phyloP scores from a whole-genome alignment of 805 yeast species.

The Zygoascus bituminiphila region DNA sequence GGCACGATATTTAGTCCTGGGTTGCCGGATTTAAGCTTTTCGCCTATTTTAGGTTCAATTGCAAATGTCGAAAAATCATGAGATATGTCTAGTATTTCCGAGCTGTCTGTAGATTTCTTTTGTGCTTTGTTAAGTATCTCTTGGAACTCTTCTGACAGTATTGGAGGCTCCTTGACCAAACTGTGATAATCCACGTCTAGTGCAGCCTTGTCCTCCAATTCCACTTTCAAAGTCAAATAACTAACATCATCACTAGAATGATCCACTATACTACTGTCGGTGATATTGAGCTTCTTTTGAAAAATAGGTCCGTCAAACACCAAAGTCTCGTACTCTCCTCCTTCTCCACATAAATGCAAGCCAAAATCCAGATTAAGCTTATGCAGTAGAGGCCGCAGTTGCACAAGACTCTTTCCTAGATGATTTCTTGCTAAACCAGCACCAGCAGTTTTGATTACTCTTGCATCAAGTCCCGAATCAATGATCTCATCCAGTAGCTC shows the following conservation, averaged over 20 bases:
- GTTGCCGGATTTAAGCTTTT: neutral
- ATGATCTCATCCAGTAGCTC: slow-evolving; percentile 81
- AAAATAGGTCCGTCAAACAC: slow-evolving; percentile 90
- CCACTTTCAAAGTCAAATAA: slow-evolving; percentile 51
- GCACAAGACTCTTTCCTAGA: slow-evolving; percentile 58
- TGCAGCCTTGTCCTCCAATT: slow-evolving; percentile 30
- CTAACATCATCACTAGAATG: slow-evolving; percentile 61
- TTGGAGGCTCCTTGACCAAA: slow-evolving; percentile 17
- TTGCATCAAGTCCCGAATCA: slow-evolving; percentile 58
- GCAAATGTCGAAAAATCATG: neutral
- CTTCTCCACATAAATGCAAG: slow-evolving; percentile 95
- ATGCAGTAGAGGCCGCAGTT: slow-evolving; percentile 50
- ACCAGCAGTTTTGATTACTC: slow-evolving; percentile 89
- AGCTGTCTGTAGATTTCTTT: neutral
- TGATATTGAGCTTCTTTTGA: slow-evolving; percentile 39
- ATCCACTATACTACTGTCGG: slow-evolving; percentile 33
- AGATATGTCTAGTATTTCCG: neutral
- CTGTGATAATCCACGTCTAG: slow-evolving; percentile 15
- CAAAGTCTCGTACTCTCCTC: slow-evolving; percentile 94
- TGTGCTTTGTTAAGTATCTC: slow-evolving; percentile 12
- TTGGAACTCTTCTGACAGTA: slow-evolving; percentile 30
- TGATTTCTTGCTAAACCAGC: slow-evolving; percentile 62
- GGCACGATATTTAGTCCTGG: neutral
- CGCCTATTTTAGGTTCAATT: neutral
- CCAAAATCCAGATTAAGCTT: slow-evolving; percentile 56